Conservation (phyloP, 2,329 filamentous ascomycete genomes). For the Chalaropsis thielavioides region DNA sequence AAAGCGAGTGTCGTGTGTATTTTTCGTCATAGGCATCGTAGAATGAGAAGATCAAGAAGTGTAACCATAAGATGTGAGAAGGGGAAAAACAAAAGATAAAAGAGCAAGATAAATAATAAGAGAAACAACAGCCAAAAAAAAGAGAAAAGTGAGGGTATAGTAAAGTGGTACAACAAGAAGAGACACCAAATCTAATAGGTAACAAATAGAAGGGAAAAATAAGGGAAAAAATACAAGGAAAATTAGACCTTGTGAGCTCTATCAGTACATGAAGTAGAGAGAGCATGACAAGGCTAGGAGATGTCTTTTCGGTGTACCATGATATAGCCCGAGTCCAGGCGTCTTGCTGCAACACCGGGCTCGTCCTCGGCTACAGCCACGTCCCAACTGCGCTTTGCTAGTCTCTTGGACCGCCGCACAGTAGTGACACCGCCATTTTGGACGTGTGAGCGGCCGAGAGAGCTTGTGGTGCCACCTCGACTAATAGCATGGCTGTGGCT, state of each 20-base stretch:
- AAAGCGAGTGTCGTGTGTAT: neutral
- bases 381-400: conserved; percentile 10
- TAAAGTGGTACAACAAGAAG: conserved; percentile 12
- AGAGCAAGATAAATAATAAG: neutral
- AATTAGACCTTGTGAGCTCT: neutral
- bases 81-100: neutral
- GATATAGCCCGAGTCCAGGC: conserved; percentile 32
- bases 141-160: conserved; percentile 14
- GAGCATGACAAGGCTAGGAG: conserved; percentile 26
- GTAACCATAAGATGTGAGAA: neutral
- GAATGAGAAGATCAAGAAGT: neutral
- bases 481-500: neutral
- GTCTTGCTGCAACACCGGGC: neutral
- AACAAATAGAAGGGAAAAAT: neutral
- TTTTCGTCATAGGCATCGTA: neutral
- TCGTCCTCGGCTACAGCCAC: conserved; percentile 10
- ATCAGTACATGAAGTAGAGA: neutral
- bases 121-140: conserved; percentile 1
- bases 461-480: neutral
- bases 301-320: conserved; percentile 39
- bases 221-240: conserved; percentile 12
- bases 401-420: conserved; percentile 6
- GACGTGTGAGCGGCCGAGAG: neutral
- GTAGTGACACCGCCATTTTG: neutral
- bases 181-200: conserved; percentile 10